Base-by-base conservation (phyloP, 805 yeast genomes). In the Ogataea methanolica region DNA sequence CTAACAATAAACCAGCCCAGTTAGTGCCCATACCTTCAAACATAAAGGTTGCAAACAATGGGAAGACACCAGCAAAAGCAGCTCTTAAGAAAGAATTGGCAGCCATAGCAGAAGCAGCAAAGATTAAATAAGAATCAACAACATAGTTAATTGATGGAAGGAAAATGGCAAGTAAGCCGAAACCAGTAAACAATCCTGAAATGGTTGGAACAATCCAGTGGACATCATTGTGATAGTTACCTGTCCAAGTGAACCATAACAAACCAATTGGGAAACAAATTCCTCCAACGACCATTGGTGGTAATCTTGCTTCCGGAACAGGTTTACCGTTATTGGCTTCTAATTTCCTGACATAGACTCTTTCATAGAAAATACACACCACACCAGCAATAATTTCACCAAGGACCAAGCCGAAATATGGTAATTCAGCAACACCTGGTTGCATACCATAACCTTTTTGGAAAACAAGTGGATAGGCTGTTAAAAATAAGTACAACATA, bases 241-340 rank as follows among this genome's bases (percentile, higher is more conserved):
- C 96, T 9, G 92, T 72, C 96, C 96, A 90, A 48, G 87, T 79
- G 64, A 90, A 74, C 96, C 96, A 86, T 59, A 89, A 74, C 52
- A 89, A 70, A 45, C 96, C 96, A 45, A 80, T 71, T 29, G 95
- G 85, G 71, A 90, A 88, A 8, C 76, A 61, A 45, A 87, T 53
- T 22, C 83, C 82, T 33, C 96, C 91, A 39, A 76, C 66, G 67
- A 88, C 77, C 85, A 89, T 79, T 33, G 91, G 82, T 16, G 83
- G 80, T 48, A 90, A 71, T 66, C 96, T 80, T 34, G 82, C 85
- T 66, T 90, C 96, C 0, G 97, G 95, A 17, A 83, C 77, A 31
- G 82, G 79, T 52, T 69, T 72, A 42, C 83, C 83, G 36, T 76
- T 77, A 59, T 82, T 80, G n/a, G 62, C 70, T 33, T 58, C 66